These are phyloP conservation scores for Choanephora cucurbitarum DNA, from an alignment of 371 early-diverging fungal species.

Conservation along the genomic window DNA sequence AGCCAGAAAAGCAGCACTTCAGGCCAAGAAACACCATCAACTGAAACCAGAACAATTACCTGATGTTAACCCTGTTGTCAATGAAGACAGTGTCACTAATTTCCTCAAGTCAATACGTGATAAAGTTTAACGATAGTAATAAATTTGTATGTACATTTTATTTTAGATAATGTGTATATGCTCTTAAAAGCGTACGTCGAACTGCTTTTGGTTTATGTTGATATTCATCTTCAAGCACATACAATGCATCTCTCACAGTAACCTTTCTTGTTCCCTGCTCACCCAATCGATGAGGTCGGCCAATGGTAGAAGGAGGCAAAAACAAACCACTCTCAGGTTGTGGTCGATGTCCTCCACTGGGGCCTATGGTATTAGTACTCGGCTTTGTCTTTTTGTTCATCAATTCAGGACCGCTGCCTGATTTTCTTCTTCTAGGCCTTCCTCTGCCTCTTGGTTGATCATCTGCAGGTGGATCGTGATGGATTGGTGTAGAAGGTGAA, in stretches of 20 bases:
- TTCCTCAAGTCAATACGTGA: constrained; percentile 36
- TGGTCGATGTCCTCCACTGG: constrained; percentile 24
- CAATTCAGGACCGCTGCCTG: constrained; percentile 21
- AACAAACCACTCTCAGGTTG: constrained; percentile 25
- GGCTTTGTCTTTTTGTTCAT: constrained; percentile 13
- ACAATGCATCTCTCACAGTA: constrained; percentile 73
- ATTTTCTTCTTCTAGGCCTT: constrained; percentile 32
- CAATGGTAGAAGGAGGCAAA: constrained; percentile 44
- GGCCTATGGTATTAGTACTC: constrained; percentile 2
- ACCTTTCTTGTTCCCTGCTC: constrained; percentile 55
- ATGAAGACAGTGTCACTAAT: constrained; percentile 34
- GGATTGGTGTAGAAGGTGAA: constrained; percentile 4
- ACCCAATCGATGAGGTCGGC: constrained; percentile 36
- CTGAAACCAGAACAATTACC: constrained; percentile 14
- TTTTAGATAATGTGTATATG: constrained; percentile 57
- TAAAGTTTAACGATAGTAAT: constrained; percentile 13
- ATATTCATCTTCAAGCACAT: constrained; percentile 71
- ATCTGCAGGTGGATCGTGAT: constrained; percentile 13
- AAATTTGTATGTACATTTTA: constrained; percentile 18
- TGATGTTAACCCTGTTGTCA: constrained; percentile 11
- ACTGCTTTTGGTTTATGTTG: constrained; percentile 53
- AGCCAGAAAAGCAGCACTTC: constrained; percentile 34
- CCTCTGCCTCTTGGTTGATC: constrained; percentile 48
- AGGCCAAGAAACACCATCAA: constrained; percentile 32
- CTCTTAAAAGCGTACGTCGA: constrained; percentile 63